These are phyloP conservation scores for Yamadazyma membranifaciens DNA, from an alignment of 1,139 yeast species.

Conservation along the genomic window DNA sequence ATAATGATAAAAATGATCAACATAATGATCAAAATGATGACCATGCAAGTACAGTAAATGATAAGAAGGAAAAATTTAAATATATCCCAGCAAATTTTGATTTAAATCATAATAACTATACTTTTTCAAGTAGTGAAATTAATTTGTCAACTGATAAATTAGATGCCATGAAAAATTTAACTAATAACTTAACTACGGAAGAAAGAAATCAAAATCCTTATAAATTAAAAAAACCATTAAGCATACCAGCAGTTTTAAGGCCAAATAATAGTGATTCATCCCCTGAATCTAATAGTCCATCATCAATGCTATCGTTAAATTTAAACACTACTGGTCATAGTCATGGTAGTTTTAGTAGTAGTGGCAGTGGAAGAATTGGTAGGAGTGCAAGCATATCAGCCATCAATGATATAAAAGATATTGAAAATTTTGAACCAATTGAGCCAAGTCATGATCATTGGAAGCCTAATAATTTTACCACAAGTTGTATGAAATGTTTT, in stretches of 20 bases:
- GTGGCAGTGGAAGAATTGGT: constrained; percentile 2
- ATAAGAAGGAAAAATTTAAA: background rate
- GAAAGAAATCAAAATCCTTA: constrained; percentile 25
- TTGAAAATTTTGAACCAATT: constrained; percentile 11
- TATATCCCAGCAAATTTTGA: constrained; percentile 46
- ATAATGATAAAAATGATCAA: background rate
- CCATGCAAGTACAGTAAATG: background rate
- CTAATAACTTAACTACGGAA: constrained; percentile 22
- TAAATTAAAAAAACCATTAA: constrained; percentile 38
- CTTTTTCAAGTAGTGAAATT: constrained; percentile 13
- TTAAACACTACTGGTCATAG: constrained; percentile 1
- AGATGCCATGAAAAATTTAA: constrained; percentile 26
- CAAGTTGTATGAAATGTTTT: constrained; percentile 44
- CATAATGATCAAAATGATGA: background rate
- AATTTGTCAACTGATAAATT: constrained; percentile 11
- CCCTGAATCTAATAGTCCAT: constrained; percentile 9
- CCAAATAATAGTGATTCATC: constrained; percentile 18
- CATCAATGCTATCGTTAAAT: constrained; percentile 6
- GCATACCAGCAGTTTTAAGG: constrained; percentile 44
- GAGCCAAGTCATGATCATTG: constrained; percentile 46
- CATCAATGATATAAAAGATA: constrained; percentile 4
- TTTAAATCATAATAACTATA: constrained; percentile 24
- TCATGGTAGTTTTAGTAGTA: constrained; percentile 5
- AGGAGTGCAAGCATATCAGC: constrained; percentile 7
- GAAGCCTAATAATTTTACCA: constrained; percentile 38